A percentile compares a stretch with the other conserved stretches of the same genome.
phyloP scores from a whole-genome alignment of 495 filamentous ascomycete genomes.

The Cercophora sp. region DNA sequence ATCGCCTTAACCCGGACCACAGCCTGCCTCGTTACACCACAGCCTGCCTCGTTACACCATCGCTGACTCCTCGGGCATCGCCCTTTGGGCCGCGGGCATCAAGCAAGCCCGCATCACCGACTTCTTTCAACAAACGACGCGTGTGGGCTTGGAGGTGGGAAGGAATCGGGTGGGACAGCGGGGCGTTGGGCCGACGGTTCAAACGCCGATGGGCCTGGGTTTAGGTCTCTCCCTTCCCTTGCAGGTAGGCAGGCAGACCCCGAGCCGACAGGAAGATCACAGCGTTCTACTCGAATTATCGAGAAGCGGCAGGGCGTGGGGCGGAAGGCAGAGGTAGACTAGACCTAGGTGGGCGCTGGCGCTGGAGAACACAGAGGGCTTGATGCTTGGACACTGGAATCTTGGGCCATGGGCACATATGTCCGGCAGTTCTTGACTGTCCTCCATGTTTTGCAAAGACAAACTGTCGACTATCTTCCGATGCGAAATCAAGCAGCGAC shows the following conservation, averaged over 20 bases:
- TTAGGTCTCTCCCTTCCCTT: slow-evolving; percentile 10
- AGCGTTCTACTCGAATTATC: slow-evolving; percentile 12
- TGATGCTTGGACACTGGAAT: too few relatives aligned
- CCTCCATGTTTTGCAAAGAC: too few relatives aligned
- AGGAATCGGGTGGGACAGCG: slow-evolving; percentile 11
- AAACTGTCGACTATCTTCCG: too few relatives aligned
- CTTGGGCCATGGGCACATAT: too few relatives aligned
- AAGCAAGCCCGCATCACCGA: slow-evolving; percentile 12
- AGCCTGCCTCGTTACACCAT: too few relatives aligned
- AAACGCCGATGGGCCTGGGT: slow-evolving; percentile 14
- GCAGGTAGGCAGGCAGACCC: slow-evolving; percentile 8
- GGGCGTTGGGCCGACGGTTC: slow-evolving; percentile 7
- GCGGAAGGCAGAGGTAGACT: slow-evolving; percentile 12
- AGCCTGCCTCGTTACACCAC: too few relatives aligned
- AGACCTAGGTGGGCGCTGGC: slow-evolving; percentile 11
- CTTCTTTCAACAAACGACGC: slow-evolving; percentile 12
- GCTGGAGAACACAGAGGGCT: slow-evolving; percentile 13
- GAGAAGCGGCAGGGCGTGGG: slow-evolving; percentile 10
- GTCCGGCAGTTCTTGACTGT: background rate
- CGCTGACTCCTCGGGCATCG: too few relatives aligned
- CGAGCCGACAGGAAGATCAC: slow-evolving; percentile 13
- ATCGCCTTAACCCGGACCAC: too few relatives aligned
- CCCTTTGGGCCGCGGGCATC: slow-evolving; percentile 9
- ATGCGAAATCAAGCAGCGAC: too few relatives aligned
- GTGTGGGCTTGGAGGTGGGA: slow-evolving; percentile 10